Percentiles rank a stretch among this genome's conserved stretches.
Conservation (phyloP, 1,284 basidiomycete genomes). For the Neonothopanus nambi region DNA sequence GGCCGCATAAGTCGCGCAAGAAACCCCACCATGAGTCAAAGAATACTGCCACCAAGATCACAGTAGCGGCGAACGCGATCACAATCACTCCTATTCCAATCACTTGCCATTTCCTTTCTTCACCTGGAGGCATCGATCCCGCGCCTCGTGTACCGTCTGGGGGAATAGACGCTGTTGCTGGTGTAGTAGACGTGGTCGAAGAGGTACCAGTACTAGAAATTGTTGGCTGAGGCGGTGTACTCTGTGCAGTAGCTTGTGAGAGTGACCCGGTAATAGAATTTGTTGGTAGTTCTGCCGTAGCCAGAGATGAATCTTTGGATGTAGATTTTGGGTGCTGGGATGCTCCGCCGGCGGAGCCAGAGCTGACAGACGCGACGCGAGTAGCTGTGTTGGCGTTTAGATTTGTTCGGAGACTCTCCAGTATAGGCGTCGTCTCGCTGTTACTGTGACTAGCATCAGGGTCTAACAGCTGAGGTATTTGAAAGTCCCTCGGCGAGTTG, state of each 20-base stretch:
- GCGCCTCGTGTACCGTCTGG: neutral
- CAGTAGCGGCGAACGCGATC: constrained; percentile 52
- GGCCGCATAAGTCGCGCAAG: constrained; percentile 47
- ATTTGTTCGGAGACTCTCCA: neutral
- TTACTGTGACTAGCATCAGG: too few relatives aligned
- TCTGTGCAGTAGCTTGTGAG: neutral
- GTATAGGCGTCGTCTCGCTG: too few relatives aligned
- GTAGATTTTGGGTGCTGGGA: constrained; percentile 2
- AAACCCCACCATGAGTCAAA: constrained; percentile 69
- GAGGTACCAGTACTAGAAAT: neutral
- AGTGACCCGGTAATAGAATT: constrained; percentile 9
- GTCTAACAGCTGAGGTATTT: too few relatives aligned
- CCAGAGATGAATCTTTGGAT: neutral
- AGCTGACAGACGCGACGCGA: neutral
- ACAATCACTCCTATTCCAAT: constrained; percentile 63
- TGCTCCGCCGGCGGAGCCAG: constrained; percentile 6
- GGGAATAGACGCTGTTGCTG: neutral
- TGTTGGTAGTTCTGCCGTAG: constrained; percentile 1
- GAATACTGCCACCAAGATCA: constrained; percentile 57
- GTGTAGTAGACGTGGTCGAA: neutral
- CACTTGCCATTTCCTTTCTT: constrained; percentile 60
- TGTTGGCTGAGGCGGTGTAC: neutral
- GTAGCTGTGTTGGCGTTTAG: neutral
- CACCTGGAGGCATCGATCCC: constrained; percentile 16
- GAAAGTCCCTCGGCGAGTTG: too few relatives aligned